Evolutionary conservation across 345 rosid species (phyloP).

Genomic region (Eucalyptus marginata): DNA sequence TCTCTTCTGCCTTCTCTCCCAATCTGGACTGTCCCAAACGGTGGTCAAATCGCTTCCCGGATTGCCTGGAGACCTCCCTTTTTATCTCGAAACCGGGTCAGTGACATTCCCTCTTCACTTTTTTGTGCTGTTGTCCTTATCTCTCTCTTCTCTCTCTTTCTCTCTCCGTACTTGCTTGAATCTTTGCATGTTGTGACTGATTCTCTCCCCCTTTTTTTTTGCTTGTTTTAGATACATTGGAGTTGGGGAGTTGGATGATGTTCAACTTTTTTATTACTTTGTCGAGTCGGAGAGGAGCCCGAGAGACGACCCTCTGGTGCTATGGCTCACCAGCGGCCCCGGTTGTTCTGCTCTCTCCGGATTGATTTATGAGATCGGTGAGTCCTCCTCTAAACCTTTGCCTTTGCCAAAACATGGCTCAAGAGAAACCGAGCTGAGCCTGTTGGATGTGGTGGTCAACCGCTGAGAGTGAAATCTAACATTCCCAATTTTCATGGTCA

Average conservation of each 20-base stretch:
- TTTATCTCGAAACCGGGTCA: slow-evolving; percentile 11
- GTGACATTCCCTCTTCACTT: not conserved
- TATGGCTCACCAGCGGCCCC: slow-evolving; percentile 22
- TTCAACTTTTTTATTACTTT: slow-evolving; percentile 9
- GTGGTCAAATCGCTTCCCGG: slow-evolving; percentile 4
- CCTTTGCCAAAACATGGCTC: not conserved
- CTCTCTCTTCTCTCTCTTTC: not conserved
- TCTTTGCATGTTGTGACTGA: not conserved
- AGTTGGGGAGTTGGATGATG: slow-evolving; percentile 1
- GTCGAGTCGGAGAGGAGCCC: slow-evolving; percentile 9
- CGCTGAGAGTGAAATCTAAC: not conserved
- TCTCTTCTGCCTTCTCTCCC: not conserved
- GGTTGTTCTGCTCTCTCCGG: slow-evolving; percentile 16
- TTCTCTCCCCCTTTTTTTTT: too few species aligned
- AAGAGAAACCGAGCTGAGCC: not conserved
- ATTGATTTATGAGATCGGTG: slow-evolving; percentile 7
- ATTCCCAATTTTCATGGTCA: not conserved
- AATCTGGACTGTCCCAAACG: not conserved
- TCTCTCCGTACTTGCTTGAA: not conserved
- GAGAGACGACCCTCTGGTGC: slow-evolving; percentile 4
- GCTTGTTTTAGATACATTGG: slow-evolving; percentile 2
- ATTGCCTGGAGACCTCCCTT: slow-evolving; percentile 2
- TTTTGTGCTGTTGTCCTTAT: not conserved
- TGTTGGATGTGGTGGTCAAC: too few species aligned
- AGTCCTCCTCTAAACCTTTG: not conserved